phyloP scores from a whole-genome alignment of 495 filamentous ascomycete genomes.

The Xylaria nigripes region DNA sequence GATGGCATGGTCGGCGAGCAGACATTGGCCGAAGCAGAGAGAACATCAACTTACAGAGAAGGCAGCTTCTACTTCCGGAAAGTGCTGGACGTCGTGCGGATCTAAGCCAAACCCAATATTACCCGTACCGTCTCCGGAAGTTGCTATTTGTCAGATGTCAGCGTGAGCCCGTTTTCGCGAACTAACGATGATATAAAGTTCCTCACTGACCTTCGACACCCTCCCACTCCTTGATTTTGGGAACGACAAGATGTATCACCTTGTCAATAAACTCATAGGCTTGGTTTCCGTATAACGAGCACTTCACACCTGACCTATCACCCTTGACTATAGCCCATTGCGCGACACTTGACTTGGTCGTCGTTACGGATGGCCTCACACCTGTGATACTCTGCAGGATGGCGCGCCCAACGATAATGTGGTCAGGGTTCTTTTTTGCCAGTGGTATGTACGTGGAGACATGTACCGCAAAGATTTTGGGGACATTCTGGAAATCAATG shows the following conservation, averaged over 20 bases:
- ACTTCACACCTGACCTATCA: slow-evolving; percentile 57
- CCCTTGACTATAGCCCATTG: slow-evolving; percentile 52
- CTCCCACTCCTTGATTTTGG: slow-evolving; percentile 88
- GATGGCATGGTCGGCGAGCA: neutral
- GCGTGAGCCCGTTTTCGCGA: neutral
- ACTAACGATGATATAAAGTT: neutral
- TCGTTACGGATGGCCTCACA: slow-evolving; percentile 59
- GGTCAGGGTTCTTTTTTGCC: slow-evolving; percentile 55
- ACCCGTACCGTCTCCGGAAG: slow-evolving; percentile 72
- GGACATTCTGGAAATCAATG: slow-evolving; percentile 79
- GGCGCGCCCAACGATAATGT: slow-evolving; percentile 73
- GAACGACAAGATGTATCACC: slow-evolving; percentile 78
- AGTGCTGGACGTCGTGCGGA: slow-evolving; percentile 62
- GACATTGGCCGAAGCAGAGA: slow-evolving; percentile 21
- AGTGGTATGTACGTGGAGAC: slow-evolving; percentile 61
- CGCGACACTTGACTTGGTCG: slow-evolving; percentile 55
- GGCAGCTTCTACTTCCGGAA: slow-evolving; percentile 89
- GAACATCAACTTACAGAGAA: slow-evolving; percentile 63
- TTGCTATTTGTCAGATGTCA: slow-evolving; percentile 23
- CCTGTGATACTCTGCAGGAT: slow-evolving; percentile 80
- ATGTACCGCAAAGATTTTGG: slow-evolving; percentile 70
- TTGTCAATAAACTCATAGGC: slow-evolving; percentile 86
- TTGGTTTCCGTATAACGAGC: slow-evolving; percentile 63
- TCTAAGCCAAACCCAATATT: slow-evolving; percentile 77
- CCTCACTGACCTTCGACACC: slow-evolving; percentile 60